Base-by-base conservation (phyloP, 1,139 yeast species). In the Geotrichum candidum region DNA sequence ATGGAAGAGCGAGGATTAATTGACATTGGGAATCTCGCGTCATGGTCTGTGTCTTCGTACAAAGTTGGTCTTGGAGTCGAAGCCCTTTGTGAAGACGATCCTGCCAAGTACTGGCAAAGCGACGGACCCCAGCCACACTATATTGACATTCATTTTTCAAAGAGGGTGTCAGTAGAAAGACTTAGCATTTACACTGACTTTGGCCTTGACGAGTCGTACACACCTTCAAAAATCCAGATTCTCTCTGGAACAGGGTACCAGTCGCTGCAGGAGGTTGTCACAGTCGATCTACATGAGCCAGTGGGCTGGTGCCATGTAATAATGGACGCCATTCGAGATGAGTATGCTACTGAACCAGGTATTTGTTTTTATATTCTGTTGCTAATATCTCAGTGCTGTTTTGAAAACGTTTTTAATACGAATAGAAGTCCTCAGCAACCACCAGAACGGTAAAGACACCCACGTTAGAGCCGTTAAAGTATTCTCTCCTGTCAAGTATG, bases 381-480 rank as follows among this genome's bases (percentile, higher is more conserved):
- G 18, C 25, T 29, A 23, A 59, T 25, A 50, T 56, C 11, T 9
- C 35, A 68, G 71, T 41, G 85, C 83, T 1, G 82, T 86, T 0
- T 75, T 92, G 61, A 87, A 88, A 68, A 86, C 97, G 64, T 90
- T 87, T 68, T 79, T 87, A 68, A 75, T 94, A 7, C 84, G 90
- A 65, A 71, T 95, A 33, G 76, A 82, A n/a, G 81, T 95, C 31
- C 77, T 86, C 35, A 83, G 90, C 0, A 95, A 94, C 70, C 97
- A 91, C 70, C 98, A 92, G 71, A 94, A 90, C 72, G 99, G 99
- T 55, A 94, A 94, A 71, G 99, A 95, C 73, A 87, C 97, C 1
- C 98, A 91, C 72, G 79, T 95, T 7, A 75, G 99, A 59, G 88
- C 94, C 0, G 79, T 94, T 46, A 79, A 83, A 73, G 71, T 88